Evolutionary conservation across 2,329 filamentous ascomycete species (phyloP), one percentile per base, ranked within the genome.

Genomic region (Shiraia bambusicola): DNA sequence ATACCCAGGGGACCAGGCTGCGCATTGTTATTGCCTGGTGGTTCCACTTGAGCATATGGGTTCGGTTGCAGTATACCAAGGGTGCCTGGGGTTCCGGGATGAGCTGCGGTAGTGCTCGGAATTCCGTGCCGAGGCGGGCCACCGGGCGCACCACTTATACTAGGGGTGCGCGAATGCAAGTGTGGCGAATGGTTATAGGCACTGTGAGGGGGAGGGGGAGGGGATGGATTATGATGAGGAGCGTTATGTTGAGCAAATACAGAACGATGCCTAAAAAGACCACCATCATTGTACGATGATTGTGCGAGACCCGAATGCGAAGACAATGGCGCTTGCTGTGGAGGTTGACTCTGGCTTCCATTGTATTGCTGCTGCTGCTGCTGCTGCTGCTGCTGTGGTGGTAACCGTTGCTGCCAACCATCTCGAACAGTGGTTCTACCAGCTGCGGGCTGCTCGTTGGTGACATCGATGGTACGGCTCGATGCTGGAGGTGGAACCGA

Each of bases 31-130:
- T 42, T 51, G 6, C 62, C 58, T 24, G 62, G 53, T n/a, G 63
- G 65, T 39, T 69, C 64, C 2, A 69, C 62, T 37, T 65, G 63
- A 12, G 61, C 59, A 41, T 68, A 69, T 8, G 66, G 66, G 40
- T 69, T 69, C 13, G 66, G 63, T 31, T 67, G 63, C 15, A 69
- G 42, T 7, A 67, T 63, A 39, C 65, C 62, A 14, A 53, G 51
- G 13, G 54, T 46, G 12, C 49, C 48, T 15, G 56, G 34, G 27
- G 52, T 26, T 36, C 58, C 55, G 3, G 49, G 34, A 34, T 56
- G 56, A 27, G 51, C 39, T 15, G 58, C 35, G 28, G 54, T 49
- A 11, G 56, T 44, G 33, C 42, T 54, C 10, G 50, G 49, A 9
- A 65, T 49, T 8, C 51, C 43, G 30, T 63, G 56, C 28, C 61